These are phyloP conservation scores for Russula griseocarnosa DNA, from an alignment of 768 basidiomycete species.

Conservation along the genomic window DNA sequence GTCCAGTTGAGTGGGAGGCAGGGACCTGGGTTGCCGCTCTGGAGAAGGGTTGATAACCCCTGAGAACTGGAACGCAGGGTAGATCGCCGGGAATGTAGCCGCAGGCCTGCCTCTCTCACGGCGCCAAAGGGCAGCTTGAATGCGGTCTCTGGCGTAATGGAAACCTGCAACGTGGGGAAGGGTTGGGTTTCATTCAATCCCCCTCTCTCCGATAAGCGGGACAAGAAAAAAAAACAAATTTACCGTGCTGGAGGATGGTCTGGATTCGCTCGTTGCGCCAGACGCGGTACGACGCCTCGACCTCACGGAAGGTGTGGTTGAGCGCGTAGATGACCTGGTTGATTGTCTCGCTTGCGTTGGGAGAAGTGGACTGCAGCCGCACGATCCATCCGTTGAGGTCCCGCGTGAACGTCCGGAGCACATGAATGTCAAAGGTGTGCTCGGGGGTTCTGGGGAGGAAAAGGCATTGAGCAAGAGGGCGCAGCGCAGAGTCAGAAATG, in stretches of 20 bases:
- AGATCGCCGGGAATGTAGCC: not conserved
- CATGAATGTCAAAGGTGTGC: conserved; percentile 8
- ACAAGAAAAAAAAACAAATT: not conserved
- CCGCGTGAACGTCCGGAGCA: conserved; percentile 1
- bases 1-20: not conserved
- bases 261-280: conserved; percentile 10
- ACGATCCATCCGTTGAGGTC: not conserved
- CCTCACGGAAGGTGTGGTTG: conserved; percentile 1
- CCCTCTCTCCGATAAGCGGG: not conserved
- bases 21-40: not conserved
- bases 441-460: not conserved
- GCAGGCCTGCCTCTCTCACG: not conserved
- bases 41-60: not conserved
- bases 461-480: not conserved
- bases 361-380: not conserved
- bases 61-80: not conserved
- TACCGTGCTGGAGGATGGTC: not conserved
- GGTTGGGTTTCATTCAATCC: not conserved
- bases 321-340: conserved; percentile 1
- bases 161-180: conserved; percentile 5
- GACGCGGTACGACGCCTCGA: conserved; percentile 2
- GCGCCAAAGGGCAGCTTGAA: not conserved
- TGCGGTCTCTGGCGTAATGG: not conserved
- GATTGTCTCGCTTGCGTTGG: not conserved
- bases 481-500: not conserved